Percentiles rank a stretch among this genome's conserved stretches.
Evolutionary conservation across 2,329 filamentous ascomycete genomes (phyloP).

Genomic region (Exophiala sp.): DNA sequence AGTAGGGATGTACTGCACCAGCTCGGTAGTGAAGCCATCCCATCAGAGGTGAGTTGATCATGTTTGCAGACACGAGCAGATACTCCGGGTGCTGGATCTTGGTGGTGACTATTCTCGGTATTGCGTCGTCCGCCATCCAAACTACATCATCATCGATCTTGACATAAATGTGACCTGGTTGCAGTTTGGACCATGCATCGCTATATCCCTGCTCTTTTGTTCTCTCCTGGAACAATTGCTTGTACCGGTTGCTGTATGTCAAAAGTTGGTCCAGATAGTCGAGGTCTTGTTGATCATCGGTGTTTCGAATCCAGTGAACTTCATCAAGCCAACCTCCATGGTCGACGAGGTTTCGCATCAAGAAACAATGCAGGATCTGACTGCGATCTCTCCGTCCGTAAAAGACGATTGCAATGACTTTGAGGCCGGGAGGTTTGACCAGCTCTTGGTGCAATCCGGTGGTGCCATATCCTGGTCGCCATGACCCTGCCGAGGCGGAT

Average conservation of each 20-base stretch:
- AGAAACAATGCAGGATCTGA: constrained; percentile 47
- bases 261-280: constrained; percentile 36
- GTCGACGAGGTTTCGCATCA: constrained; percentile 42
- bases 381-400: constrained; percentile 46
- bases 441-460: neutral
- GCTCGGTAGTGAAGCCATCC: constrained; percentile 54
- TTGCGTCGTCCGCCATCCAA: constrained; percentile 45
- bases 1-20: constrained; percentile 52
- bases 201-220: constrained; percentile 21
- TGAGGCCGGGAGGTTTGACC: constrained; percentile 9
- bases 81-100: constrained; percentile 50
- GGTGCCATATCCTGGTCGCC: neutral
- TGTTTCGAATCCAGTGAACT: constrained; percentile 45
- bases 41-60: constrained; percentile 55
- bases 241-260: constrained; percentile 6
- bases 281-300: constrained; percentile 39
- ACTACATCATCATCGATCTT: constrained; percentile 46
- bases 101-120: constrained; percentile 54
- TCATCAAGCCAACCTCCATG: constrained; percentile 46
- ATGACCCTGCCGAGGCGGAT: neutral
- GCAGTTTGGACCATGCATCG: constrained; percentile 29
- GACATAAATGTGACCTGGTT: constrained; percentile 35
- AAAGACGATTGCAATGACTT: constrained; percentile 45
- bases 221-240: neutral
- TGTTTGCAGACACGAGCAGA: constrained; percentile 53